phyloP scores from a whole-genome alignment of 1,284 basidiomycete genomes.

The Jaminaea rosea region DNA sequence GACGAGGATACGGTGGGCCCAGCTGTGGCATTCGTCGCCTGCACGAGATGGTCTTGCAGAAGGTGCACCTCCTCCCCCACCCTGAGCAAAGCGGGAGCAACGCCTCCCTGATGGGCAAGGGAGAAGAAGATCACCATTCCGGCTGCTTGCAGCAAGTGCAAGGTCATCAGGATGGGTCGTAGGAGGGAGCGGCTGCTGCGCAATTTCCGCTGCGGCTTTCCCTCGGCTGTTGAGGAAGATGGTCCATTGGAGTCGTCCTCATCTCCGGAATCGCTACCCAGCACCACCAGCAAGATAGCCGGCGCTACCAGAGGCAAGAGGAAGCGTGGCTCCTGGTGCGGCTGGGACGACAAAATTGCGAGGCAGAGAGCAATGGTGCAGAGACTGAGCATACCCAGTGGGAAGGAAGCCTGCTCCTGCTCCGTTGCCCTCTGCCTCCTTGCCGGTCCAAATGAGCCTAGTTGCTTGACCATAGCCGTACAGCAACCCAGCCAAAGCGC shows the following conservation, averaged over 20 bases:
- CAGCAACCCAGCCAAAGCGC: slow-evolving; percentile 1
- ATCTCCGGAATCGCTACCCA: not conserved
- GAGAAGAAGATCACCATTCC: slow-evolving; percentile 19
- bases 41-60: slow-evolving; percentile 4
- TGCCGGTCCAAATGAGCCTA: not conserved
- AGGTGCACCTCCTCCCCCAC: slow-evolving; percentile 8
- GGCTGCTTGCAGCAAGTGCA: slow-evolving; percentile 16
- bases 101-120: slow-evolving; percentile 19
- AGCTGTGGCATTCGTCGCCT: no score
- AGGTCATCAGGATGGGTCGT: not conserved
- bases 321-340: slow-evolving; percentile 48
- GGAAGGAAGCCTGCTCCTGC: no score
- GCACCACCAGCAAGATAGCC: not conserved
- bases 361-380: slow-evolving; percentile 14
- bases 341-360: slow-evolving; percentile 37
- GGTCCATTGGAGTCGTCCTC: not conserved
- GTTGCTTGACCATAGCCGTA: not conserved
- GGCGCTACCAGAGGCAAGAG: slow-evolving; percentile 43
- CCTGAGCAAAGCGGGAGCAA: slow-evolving; percentile 17
- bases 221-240: no score
- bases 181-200: not conserved
- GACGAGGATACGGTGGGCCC: no score
- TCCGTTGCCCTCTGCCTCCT: not conserved
- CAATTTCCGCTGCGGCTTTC: no score
- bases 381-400: slow-evolving; percentile 1